These are phyloP conservation scores for Lenzites betulinus DNA, from an alignment of 768 basidiomycete species.

Conservation along the genomic window DNA sequence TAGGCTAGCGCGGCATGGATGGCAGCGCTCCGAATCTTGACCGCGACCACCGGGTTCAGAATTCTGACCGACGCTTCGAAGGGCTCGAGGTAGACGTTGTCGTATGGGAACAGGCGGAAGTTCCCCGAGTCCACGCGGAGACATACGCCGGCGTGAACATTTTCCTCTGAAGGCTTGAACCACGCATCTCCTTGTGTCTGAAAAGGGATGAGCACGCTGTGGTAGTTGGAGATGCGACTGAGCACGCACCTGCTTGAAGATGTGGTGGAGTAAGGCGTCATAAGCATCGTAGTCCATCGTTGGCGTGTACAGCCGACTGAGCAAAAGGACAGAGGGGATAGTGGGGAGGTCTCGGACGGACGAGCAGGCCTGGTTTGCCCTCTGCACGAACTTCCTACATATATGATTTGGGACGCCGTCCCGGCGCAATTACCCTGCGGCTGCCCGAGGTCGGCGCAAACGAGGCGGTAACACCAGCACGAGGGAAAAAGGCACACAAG, in stretches of 20 bases:
- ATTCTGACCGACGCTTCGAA: slow-evolving; percentile 78
- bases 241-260: slow-evolving; percentile 65
- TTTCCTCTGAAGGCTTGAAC: slow-evolving; percentile 86
- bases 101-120: slow-evolving; percentile 85
- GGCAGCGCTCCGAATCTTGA: slow-evolving; percentile 78
- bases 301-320: neutral
- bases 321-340: neutral
- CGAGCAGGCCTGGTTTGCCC: neutral
- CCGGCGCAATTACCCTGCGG: neutral
- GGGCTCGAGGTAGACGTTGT: slow-evolving; percentile 73
- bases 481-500: neutral
- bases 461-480: slow-evolving; percentile 1
- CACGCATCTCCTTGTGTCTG: slow-evolving; percentile 83
- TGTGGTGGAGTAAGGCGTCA: slow-evolving; percentile 77
- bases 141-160: slow-evolving; percentile 77
- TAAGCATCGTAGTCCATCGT: slow-evolving; percentile 72
- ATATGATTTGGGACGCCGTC: neutral
- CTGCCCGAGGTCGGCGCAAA: neutral
- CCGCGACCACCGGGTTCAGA: slow-evolving; percentile 85
- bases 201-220: neutral
- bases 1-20: slow-evolving; percentile 78
- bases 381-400: neutral
- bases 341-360: neutral
- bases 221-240: neutral
- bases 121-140: slow-evolving; percentile 67